Evolutionary conservation across 2,329 filamentous ascomycete genomes (phyloP).

Genomic region (Laburnicola sp.): DNA sequence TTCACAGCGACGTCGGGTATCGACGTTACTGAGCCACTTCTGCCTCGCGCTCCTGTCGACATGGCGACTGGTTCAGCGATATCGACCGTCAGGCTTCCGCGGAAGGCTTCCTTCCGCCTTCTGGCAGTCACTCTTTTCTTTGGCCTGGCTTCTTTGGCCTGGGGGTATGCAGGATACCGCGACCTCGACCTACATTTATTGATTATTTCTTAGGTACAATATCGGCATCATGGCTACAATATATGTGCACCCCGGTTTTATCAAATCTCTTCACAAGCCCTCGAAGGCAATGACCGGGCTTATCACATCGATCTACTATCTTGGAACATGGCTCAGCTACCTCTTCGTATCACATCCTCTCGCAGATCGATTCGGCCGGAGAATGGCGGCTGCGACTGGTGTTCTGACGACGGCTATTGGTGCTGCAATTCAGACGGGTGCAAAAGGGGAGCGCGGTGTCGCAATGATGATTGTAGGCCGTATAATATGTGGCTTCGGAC

Average conservation of each 20-base stretch:
- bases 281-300: conserved; percentile 54
- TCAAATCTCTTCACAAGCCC: conserved; percentile 51
- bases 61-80: conserved; percentile 10
- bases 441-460: conserved; percentile 48
- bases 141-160: conserved; percentile 59
- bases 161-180: conserved; percentile 50
- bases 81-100: conserved; percentile 13
- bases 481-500: conserved; percentile 57
- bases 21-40: conserved; percentile 4
- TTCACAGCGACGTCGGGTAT: not conserved
- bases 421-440: conserved; percentile 53
- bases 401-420: conserved; percentile 55
- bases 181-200: conserved; percentile 2
- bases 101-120: conserved; percentile 20
- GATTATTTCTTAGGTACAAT: conserved; percentile 53
- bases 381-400: conserved; percentile 56
- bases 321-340: conserved; percentile 60
- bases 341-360: conserved; percentile 57
- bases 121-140: conserved; percentile 56
- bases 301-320: conserved; percentile 62
- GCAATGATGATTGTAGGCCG: conserved; percentile 57
- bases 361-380: conserved; percentile 57
- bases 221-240: conserved; percentile 61
- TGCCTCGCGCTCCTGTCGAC: not conserved
- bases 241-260: conserved; percentile 60